phyloP scores from a whole-genome alignment of 1,284 basidiomycete genomes.

The Ceratobasidium sp. region DNA sequence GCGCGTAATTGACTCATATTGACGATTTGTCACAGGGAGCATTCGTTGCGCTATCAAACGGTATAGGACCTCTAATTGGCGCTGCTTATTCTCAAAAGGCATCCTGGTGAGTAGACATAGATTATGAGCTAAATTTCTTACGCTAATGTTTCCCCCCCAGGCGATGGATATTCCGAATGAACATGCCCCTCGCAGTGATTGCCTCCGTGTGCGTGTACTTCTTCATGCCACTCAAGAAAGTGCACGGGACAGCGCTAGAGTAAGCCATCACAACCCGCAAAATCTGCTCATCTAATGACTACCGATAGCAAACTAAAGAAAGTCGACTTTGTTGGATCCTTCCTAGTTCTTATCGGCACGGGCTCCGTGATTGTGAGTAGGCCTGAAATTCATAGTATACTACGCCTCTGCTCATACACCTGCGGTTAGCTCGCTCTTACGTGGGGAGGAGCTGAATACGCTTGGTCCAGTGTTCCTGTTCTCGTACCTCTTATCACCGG shows the following conservation, averaged over 20 bases:
- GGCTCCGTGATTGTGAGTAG: slow-evolving; percentile 52
- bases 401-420: too few species aligned
- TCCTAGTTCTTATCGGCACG: slow-evolving; percentile 56
- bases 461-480: slow-evolving; percentile 54
- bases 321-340: slow-evolving; percentile 57
- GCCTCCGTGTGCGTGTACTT: slow-evolving; percentile 54
- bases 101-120: slow-evolving; percentile 41
- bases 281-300: not conserved
- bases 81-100: slow-evolving; percentile 43
- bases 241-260: slow-evolving; percentile 51
- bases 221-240: slow-evolving; percentile 55
- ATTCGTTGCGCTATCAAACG: slow-evolving; percentile 37
- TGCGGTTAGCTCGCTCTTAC: slow-evolving; percentile 55
- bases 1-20: not conserved
- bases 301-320: slow-evolving; percentile 53
- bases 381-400: too few species aligned
- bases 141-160: slow-evolving; percentile 39
- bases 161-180: slow-evolving; percentile 53
- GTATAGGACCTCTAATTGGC: slow-evolving; percentile 41
- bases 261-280: not conserved
- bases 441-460: slow-evolving; percentile 55
- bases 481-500: slow-evolving; percentile 56
- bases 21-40: slow-evolving; percentile 1
- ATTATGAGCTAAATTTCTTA: not conserved
- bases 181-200: slow-evolving; percentile 53